Evolutionary conservation across 306 rosid species (phyloP).

Genomic region (Prunus mongolica): DNA sequence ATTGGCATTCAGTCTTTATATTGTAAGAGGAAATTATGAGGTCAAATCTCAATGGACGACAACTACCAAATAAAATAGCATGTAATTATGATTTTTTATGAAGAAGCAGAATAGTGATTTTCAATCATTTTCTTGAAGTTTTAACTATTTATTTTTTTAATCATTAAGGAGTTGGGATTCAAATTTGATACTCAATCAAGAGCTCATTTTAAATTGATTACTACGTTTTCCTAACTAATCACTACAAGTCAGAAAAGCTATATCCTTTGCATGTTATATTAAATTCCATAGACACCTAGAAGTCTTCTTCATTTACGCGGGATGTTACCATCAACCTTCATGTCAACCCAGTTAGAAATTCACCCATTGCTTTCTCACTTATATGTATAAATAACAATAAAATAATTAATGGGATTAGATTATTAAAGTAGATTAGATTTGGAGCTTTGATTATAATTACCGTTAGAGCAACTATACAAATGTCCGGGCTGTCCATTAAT

Average conservation of each 20-base stretch:
- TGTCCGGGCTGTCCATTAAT: conserved; percentile 36
- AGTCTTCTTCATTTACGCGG: background rate
- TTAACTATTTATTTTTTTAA: no score
- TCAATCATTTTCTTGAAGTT: background rate
- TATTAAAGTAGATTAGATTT: background rate
- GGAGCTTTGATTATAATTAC: background rate
- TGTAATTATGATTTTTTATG: no score
- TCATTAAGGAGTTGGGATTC: no score
- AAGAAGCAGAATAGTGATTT: background rate
- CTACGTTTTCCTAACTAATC: background rate
- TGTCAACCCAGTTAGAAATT: background rate
- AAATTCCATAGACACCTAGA: background rate
- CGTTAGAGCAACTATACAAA: conserved; percentile 8
- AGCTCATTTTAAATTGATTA: no score
- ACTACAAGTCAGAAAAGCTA: background rate
- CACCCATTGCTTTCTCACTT: background rate
- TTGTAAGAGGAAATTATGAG: no score
- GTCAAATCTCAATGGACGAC: background rate
- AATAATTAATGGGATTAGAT: background rate
- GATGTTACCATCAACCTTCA: background rate
- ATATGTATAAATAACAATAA: background rate
- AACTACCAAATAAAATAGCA: no score
- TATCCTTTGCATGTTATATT: background rate
- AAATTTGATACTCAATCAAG: no score
- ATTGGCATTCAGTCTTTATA: no score